Base-by-base conservation (phyloP, 192 early-diverging fungal species). In the Gryganskiella cystojenkinii region DNA sequence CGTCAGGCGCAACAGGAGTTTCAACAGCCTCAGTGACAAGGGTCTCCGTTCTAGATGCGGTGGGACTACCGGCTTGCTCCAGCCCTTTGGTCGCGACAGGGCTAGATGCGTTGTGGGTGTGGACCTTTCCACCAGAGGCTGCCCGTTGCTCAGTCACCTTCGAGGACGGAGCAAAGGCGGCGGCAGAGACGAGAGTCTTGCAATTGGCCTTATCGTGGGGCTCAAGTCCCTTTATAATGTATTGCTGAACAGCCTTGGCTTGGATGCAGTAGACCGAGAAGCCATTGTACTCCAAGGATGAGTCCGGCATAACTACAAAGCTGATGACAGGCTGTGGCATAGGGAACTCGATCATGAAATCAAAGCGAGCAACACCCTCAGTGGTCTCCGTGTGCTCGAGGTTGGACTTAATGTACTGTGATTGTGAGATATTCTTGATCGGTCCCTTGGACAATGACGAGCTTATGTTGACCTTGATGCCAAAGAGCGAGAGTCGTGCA, bases 331-430 rank as follows among this genome's bases (percentile, higher is more conserved):
- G 66, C 61, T 83, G 82, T 13, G 69, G 65, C 60, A 82, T 79
- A 0, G 83, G 83, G 33, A 70, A 80, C 66, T 84, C 83, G 24
- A 84, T 71, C 70, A 84, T 80, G 61, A 82, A 84, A 44, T 84
- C 81, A 64, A 84, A 82, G 3, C 63, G 67, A 2, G 62, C 75
- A 3, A 43, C 20, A 35, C 73, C 56, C 6, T 46, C 20, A 24
- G 59, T 22, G 11, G 43, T n/a, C 4, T 55, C 50, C 1, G 50
- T 25, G 1, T 31, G 22, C 25, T 45, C 62, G 27, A 35, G 37
- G 27, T 37, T n/a, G 4, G 66, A 58, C 17, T 40, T 60, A 25
- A 78, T 70, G 35, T 66, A 69, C n/a, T 71, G 61, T 22, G 65
- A 42, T 30, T 67, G 62, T 13, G 44, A 54, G 5, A 61, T 6